Percentiles rank a stretch among this genome's conserved stretches.
phyloP scores from a whole-genome alignment of 345 rosid genomes.

The Ceriops tagal region DNA sequence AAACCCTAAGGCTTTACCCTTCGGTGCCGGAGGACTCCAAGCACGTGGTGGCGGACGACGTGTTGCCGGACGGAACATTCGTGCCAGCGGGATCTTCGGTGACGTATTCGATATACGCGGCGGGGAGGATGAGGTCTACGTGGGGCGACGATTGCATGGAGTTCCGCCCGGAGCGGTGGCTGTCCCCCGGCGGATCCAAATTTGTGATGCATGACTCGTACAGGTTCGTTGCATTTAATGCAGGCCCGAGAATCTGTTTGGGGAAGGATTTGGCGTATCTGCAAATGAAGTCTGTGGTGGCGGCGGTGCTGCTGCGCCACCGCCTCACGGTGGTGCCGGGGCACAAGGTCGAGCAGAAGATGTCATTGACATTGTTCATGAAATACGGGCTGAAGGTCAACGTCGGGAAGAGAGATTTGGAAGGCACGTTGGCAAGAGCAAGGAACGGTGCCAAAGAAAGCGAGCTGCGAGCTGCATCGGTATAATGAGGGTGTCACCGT shows the following conservation, averaged over 20 bases:
- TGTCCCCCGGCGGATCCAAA: constrained; percentile 49
- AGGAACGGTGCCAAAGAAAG: constrained; percentile 22
- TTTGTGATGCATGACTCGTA: constrained; percentile 63
- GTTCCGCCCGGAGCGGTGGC: constrained; percentile 83
- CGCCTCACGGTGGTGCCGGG: constrained; percentile 60
- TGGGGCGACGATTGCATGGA: constrained; percentile 96
- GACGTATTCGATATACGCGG: constrained; percentile 80
- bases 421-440: constrained; percentile 31
- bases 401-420: constrained; percentile 57
- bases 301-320: constrained; percentile 71
- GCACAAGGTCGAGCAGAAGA: constrained; percentile 91
- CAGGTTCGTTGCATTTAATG: constrained; percentile 87
- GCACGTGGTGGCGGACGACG: constrained; percentile 67
- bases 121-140: constrained; percentile 78
- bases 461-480: constrained; percentile 7
- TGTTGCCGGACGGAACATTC: constrained; percentile 82
- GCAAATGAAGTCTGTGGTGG: constrained; percentile 87
- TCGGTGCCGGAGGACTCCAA: constrained; percentile 94
- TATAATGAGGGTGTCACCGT: background rate
- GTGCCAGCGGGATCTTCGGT: constrained; percentile 92
- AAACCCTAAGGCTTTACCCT: constrained; percentile 82
- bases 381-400: constrained; percentile 70
- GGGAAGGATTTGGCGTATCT: constrained; percentile 86
- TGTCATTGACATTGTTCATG: constrained; percentile 93
- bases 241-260: constrained; percentile 83